Conservation (phyloP, 148 eudicot species). For the Camellia japonica region DNA sequence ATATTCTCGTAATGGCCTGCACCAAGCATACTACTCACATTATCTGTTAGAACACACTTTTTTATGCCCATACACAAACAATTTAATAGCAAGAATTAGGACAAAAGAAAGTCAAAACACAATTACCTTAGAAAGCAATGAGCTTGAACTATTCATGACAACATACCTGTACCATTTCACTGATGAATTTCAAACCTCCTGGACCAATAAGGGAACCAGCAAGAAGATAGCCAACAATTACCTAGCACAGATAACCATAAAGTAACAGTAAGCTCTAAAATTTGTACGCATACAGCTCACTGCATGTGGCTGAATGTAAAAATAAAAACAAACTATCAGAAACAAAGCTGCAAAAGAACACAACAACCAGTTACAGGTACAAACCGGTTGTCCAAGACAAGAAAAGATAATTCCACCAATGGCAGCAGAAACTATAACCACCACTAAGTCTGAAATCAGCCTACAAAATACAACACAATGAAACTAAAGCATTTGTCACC, state of each 20-base stretch:
- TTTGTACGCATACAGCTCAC: background rate
- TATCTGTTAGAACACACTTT: background rate
- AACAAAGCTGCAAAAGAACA: constrained; percentile 1
- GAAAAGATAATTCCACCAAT: constrained; percentile 92
- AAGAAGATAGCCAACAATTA: constrained; percentile 95
- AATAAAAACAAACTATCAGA: background rate
- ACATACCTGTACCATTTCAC: constrained; percentile 98
- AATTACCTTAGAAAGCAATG: background rate
- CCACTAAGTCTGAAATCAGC: constrained; percentile 92
- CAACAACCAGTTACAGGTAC: constrained; percentile 20
- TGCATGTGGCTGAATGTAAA: background rate
- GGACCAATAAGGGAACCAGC: constrained; percentile 98
- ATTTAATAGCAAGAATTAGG: background rate
- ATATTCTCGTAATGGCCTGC: background rate
- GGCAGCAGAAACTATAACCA: constrained; percentile 95
- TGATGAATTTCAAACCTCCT: constrained; percentile 84
- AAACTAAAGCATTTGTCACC: background rate
- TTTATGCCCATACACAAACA: background rate
- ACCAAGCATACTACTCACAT: background rate
- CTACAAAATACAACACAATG: constrained; percentile 38
- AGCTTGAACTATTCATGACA: background rate
- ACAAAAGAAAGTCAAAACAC: background rate
- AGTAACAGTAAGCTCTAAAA: background rate
- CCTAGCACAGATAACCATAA: constrained; percentile 46
- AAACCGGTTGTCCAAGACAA: constrained; percentile 95